A percentile compares a stretch with the other conserved stretches of the same genome.
These are phyloP conservation scores for Aspergillus sojae DNA, from an alignment of 2,329 filamentous ascomycete species.

Conservation along the genomic window DNA sequence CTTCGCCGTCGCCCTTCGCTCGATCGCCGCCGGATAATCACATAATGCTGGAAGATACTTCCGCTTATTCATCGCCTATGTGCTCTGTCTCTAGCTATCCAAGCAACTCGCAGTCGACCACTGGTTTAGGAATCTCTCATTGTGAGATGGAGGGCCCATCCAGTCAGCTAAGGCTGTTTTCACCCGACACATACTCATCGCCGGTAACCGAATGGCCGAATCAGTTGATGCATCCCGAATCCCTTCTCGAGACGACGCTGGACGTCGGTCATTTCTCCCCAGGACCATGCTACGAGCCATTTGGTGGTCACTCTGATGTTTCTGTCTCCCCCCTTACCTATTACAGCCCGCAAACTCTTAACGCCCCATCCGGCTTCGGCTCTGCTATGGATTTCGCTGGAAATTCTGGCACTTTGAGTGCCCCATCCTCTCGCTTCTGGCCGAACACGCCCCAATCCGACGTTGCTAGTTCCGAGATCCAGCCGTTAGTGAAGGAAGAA, in stretches of 20 bases:
- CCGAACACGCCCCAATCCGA: conserved; percentile 28
- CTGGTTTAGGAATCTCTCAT: conserved; percentile 37
- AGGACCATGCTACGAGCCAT: conserved; percentile 27
- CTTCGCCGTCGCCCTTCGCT: conserved; percentile 19
- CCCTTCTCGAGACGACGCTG: conserved; percentile 25
- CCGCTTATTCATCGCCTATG: conserved; percentile 28
- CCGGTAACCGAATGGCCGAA: conserved; percentile 26
- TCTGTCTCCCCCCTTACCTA: conserved; percentile 29
- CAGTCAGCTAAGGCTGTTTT: conserved; percentile 24
- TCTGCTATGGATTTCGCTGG: conserved; percentile 21
- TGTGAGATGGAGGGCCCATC: conserved; percentile 27
- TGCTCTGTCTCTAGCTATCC: conserved; percentile 20
- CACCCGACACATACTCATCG: conserved; percentile 24
- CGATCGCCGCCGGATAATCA: conserved; percentile 14
- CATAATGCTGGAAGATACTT: conserved; percentile 20
- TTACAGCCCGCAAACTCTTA: conserved; percentile 27
- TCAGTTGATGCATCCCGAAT: conserved; percentile 22
- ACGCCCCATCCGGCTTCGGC: conserved; percentile 29
- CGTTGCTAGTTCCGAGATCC: conserved; percentile 20
- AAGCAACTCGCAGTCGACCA: conserved; percentile 17
- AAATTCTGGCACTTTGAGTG: conserved; percentile 15
- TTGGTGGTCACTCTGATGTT: conserved; percentile 23
- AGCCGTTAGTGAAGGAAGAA: conserved; percentile 15
- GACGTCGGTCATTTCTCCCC: conserved; percentile 24
- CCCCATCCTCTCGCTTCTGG: conserved; percentile 29